Percentiles rank a stretch among this genome's conserved stretches.
Evolutionary conservation across 129 eudicot genomes (phyloP).

Genomic region (Lactuca saligna): DNA sequence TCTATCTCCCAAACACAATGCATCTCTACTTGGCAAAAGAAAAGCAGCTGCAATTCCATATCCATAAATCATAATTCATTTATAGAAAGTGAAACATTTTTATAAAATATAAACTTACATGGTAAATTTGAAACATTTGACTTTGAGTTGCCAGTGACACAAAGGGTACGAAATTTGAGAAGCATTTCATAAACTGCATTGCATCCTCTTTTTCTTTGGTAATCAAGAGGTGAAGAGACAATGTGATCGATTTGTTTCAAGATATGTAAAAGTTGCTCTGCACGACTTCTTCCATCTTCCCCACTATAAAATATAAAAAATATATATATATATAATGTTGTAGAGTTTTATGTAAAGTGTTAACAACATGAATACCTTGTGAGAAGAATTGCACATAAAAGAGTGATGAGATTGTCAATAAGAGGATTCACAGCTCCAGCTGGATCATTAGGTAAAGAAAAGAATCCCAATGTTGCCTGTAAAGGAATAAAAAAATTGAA

Average conservation of each 20-base stretch:
- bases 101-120: slow-evolving; percentile 36
- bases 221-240: slow-evolving; percentile 85
- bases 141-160: slow-evolving; percentile 71
- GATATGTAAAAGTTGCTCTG: slow-evolving; percentile 87
- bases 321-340: neutral
- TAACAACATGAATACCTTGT: slow-evolving; percentile 58
- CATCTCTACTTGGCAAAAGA: slow-evolving; percentile 90
- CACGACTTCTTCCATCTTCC: slow-evolving; percentile 98
- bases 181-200: slow-evolving; percentile 89
- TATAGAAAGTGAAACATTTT: neutral
- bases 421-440: slow-evolving; percentile 75
- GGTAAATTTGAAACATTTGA: slow-evolving; percentile 62
- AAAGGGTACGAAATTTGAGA: slow-evolving; percentile 72
- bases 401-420: slow-evolving; percentile 80
- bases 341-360: neutral
- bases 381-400: slow-evolving; percentile 83
- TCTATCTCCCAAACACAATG: slow-evolving; percentile 86
- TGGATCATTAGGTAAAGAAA: slow-evolving; percentile 89
- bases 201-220: slow-evolving; percentile 91
- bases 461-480: slow-evolving; percentile 97
- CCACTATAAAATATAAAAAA: slow-evolving; percentile 47
- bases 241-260: slow-evolving; percentile 88
- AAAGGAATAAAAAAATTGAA: slow-evolving; percentile 9
- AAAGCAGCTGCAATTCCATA: slow-evolving; percentile 64
- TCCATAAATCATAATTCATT: slow-evolving; percentile 8